Evolutionary conservation across 2,329 filamentous ascomycete genomes (phyloP), one percentile per base, ranked within the genome.

Genomic region (Ascocoryne sarcoides): DNA sequence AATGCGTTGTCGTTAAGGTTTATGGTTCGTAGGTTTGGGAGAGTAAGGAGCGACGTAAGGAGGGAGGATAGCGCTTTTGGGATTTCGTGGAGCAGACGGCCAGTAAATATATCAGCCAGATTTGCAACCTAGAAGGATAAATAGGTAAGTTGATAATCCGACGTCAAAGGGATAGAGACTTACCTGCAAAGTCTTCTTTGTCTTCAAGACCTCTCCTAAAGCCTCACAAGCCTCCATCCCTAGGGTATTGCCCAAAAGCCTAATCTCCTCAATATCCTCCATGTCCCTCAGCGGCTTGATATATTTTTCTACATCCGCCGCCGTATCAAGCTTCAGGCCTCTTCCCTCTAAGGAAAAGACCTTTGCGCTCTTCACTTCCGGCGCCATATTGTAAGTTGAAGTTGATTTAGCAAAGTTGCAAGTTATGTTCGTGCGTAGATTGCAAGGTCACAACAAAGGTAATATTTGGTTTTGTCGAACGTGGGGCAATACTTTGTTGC

Each of bases 1-100:
- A 98, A 98, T 33, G 92, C 92, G 65, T 98, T 98, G 66, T 98
- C 92, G 65, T 90, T 95, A 30, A 98, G 75, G 65, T 96, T 93
- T 65, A 98, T 76, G 20, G 89, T 95, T 62, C 84, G 83, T 32
- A 98, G 81, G 42, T 85, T 81, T 2, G 84, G 82, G 39, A 94
- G 82, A 58, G 88, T 83, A 42, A 95, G 78, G 31, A 96, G 79
- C 3, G 90, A 82, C 30, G 81, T 88, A 39, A 98, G 79, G 35
- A 98, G 79, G 43, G 77, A 80, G 33, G 84, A 84, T 40, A 98
- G 77, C 5, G 92, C 90, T 49, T 83, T 82, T 35, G 92, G 92
- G 49, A 98, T 98, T 63, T 98, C 92, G 63, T 80, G 84, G 48
- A 96, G 79, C 33, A 96, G 77, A 52, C 92, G 86, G 21, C 85